Base-by-base conservation (phyloP, 306 rosid genomes). In the Calophaca sinica region DNA sequence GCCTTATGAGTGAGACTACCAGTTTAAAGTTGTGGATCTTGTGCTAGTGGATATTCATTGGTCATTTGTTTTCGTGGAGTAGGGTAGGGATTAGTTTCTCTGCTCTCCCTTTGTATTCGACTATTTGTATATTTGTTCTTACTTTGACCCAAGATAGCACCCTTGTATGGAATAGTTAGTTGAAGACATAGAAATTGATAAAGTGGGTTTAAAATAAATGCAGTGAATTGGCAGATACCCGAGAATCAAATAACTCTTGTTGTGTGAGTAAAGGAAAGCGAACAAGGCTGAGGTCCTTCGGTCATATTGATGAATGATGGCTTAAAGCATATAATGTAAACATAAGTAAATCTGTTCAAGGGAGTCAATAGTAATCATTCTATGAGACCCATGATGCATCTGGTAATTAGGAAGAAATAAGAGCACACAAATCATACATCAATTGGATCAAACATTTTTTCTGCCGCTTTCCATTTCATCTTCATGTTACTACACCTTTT, bases 211-310 rank as follows among this genome's bases (percentile, higher is more conserved):
- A 53, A 52, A 52, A 62, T n/a, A 29, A 57, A 48, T 58, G 42
- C 20, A 33, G 36, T 33, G 62, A 51, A 36, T 35, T 50, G 2
- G n/a, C 13, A 45, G 14, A 74, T 41, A 36, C 52, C 5, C 10
- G 73, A 64, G 44, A n/a, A 65, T 64, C 55, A 6, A 32, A 66
- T 57, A 32, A 54, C 33, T 76, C 35, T 53, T 29, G 32, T 35
- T 50, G 48, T 51, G 11, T 35, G 29, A 62, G 44, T 13, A 48
- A 70, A 33, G 12, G 45, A 14, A 60, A 2, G 38, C 5, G 38
- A 69, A 38, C 7, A 8, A 60, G 64, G 39, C 26, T 55, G 38
- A 14, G 62, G 67, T 79, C 67, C 57, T 70, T 20, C 48, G 71
- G 26, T 79, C 72, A 11, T 57, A 62, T 62, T 52, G 33, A 9